Conservation (phyloP, 257 asterid genomes). For the Osmanthus fragrans region DNA sequence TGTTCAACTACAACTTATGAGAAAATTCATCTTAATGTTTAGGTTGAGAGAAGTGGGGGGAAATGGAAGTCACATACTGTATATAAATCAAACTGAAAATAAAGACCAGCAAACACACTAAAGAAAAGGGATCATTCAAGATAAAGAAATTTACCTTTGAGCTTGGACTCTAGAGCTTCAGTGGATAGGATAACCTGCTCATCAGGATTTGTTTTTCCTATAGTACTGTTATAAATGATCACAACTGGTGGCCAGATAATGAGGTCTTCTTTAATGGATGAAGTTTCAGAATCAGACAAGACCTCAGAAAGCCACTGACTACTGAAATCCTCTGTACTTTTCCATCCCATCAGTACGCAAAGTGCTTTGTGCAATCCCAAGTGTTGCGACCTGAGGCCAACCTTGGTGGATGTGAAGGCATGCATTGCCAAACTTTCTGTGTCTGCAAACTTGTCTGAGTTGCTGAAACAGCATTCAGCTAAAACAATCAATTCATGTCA, state of each 20-base stretch:
- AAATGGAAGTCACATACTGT: neutral
- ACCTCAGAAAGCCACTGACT: slow-evolving; percentile 51
- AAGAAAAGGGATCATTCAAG: slow-evolving; percentile 12
- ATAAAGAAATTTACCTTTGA: slow-evolving; percentile 45
- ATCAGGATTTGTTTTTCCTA: slow-evolving; percentile 35
- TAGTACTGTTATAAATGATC: slow-evolving; percentile 56
- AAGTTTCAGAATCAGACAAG: slow-evolving; percentile 40
- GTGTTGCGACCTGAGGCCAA: slow-evolving; percentile 64
- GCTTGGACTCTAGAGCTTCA: slow-evolving; percentile 53
- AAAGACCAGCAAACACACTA: neutral
- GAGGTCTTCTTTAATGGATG: slow-evolving; percentile 54
- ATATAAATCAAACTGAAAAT: neutral
- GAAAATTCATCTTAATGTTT: neutral
- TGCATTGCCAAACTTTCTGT: slow-evolving; percentile 61
- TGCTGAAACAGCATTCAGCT: slow-evolving; percentile 42
- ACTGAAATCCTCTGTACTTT: slow-evolving; percentile 37
- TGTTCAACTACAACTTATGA: neutral
- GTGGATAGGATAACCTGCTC: slow-evolving; percentile 52
- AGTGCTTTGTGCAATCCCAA: slow-evolving; percentile 74
- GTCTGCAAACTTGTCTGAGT: slow-evolving; percentile 51
- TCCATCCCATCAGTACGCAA: slow-evolving; percentile 71
- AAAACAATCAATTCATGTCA: slow-evolving; percentile 1
- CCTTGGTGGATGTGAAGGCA: slow-evolving; percentile 49
- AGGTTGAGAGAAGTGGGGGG: neutral
- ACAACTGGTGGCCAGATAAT: slow-evolving; percentile 77